phyloP scores from a whole-genome alignment of 305 asterid species.

The Withania somnifera region DNA sequence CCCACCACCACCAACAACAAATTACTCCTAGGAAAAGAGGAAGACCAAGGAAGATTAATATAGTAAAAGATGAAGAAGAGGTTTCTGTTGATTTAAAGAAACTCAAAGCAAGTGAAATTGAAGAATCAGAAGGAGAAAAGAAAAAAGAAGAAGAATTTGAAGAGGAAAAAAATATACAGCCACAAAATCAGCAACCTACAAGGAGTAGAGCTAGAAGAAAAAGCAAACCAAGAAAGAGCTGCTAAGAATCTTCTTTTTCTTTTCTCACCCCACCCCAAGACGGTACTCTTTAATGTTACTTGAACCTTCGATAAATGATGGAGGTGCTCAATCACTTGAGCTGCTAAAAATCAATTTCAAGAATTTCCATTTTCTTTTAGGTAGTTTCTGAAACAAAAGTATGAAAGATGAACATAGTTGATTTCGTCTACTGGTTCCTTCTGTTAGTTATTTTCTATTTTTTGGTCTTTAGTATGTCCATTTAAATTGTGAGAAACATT shows the following conservation, averaged over 20 bases:
- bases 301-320: no score
- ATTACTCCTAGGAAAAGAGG: conserved; percentile 48
- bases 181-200: conserved; percentile 20
- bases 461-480: not conserved
- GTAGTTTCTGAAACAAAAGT: not conserved
- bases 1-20: conserved; percentile 9
- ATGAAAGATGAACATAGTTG: not conserved
- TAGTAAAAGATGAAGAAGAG: conserved; percentile 15
- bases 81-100: conserved; percentile 22
- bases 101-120: conserved; percentile 12
- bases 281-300: no score
- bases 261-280: no score
- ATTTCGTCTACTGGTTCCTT: not conserved
- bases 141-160: conserved; percentile 6
- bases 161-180: not conserved
- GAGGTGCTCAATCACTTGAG: not conserved
- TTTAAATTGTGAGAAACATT: not conserved
- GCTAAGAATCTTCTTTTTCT: conserved; percentile 1
- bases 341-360: not conserved
- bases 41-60: conserved; percentile 44
- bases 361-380: not conserved
- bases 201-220: conserved; percentile 46
- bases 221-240: conserved; percentile 58
- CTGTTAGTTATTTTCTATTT: not conserved
- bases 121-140: conserved; percentile 13